Base-by-base conservation (phyloP, 306 rosid species). In the Cicer pinnatifidum region DNA sequence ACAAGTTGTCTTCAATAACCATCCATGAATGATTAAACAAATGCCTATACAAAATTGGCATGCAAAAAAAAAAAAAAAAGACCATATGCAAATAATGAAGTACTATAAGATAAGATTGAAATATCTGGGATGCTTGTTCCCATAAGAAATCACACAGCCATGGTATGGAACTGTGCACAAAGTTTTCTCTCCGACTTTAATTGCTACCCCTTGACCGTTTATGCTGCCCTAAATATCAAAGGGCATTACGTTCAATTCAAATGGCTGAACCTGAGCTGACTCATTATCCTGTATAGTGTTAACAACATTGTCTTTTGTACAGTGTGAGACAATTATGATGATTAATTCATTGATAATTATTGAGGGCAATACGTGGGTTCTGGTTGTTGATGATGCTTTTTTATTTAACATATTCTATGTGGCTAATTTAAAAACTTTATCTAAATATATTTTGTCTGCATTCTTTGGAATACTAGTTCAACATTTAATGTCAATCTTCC, bases 391-490 rank as follows among this genome's bases (percentile, higher is more conserved):
- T 44, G 13, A 45, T 16, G 62, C 23, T 75, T 62, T n/a, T 75
- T 47, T 12, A 12, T 40, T 7, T 33, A 13, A 52, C 43, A 9
- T 58, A 40, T 67, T 47, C 35, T 58, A 9, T 17, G 17, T 17
- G 53, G 59, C 10, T 40, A 60, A 67, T 78, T 52, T 61, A 12
- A 46, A 45, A 57, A n/a, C 37, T 64, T 3, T 63, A 37, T 53
- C 16, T 23, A 38, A 9, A 45, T 6, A 10, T 17, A 2, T 45
- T 58, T 16, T 6, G 1, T 56, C 7, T 7, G 45, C 54, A 44
- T 52, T 65, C 50, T 52, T 69, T 78, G 68, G 65, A 45, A 63
- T 56, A 35, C 69, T 38, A 8, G 35, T 28, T 28, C 35, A 28
- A 28, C 72, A 12, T 76, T 81, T 35, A 48, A 10, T 52, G 72